Evolutionary conservation across 352 stramenopile species (phyloP).

Genomic region (Phytophthora litchii): DNA sequence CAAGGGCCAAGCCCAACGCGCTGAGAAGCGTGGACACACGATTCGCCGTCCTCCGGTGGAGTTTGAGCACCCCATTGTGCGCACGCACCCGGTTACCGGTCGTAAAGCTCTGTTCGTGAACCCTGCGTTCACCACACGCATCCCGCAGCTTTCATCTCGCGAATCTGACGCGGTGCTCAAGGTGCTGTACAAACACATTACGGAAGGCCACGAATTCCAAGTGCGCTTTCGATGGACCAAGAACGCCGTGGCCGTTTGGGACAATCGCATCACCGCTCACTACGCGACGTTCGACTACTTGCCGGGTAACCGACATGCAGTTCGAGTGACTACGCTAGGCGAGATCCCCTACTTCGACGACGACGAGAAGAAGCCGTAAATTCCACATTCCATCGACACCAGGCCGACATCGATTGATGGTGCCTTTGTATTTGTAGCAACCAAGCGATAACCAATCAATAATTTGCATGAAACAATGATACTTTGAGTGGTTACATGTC

Average conservation of each 20-base stretch:
- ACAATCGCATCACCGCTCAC: conserved; percentile 22
- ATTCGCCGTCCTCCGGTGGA: conserved; percentile 42
- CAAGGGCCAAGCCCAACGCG: conserved; percentile 43
- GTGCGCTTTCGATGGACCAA: conserved; percentile 25
- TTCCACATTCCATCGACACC: not conserved
- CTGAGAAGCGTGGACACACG: conserved; percentile 23
- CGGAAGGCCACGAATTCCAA: conserved; percentile 22
- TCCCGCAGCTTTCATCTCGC: conserved; percentile 37
- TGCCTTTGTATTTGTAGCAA: conserved; percentile 15
- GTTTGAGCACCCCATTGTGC: conserved; percentile 47
- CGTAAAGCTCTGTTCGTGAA: conserved; percentile 47
- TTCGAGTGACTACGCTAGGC: conserved; percentile 24
- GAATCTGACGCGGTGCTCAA: conserved; percentile 36
- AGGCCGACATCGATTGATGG: not conserved
- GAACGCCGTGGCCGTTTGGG: conserved; percentile 22
- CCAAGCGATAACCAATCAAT: not conserved
- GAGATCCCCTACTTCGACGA: conserved; percentile 20
- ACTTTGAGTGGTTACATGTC: not conserved
- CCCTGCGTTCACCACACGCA: conserved; percentile 41
- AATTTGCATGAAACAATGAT: not conserved
- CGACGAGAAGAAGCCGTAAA: conserved; percentile 7
- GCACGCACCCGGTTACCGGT: conserved; percentile 37
- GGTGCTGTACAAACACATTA: conserved; percentile 27
- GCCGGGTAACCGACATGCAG: conserved; percentile 18
- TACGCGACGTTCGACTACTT: conserved; percentile 27